phyloP scores from a whole-genome alignment of 2,329 filamentous ascomycete genomes.

The Microdochium bolleyi region DNA sequence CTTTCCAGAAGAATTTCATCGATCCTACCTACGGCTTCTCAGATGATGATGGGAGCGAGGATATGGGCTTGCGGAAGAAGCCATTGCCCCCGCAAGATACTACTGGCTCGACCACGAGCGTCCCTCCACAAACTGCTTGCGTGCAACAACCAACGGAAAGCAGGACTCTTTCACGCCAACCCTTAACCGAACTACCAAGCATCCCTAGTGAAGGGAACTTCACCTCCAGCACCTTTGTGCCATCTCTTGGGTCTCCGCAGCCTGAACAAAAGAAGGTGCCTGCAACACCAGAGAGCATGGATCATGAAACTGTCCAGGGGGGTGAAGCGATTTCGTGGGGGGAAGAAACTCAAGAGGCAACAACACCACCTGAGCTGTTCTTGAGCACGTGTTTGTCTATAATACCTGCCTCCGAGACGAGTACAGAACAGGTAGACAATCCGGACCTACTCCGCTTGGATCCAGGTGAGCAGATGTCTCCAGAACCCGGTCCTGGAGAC shows the following conservation, averaged over 20 bases:
- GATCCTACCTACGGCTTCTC: slow-evolving; percentile 1
- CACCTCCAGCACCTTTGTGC: neutral
- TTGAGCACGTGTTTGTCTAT: too few relatives aligned
- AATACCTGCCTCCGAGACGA: too few relatives aligned
- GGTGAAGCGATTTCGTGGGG: too few relatives aligned
- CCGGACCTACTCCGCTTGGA: too few relatives aligned
- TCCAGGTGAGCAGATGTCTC: too few relatives aligned
- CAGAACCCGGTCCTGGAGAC: too few relatives aligned
- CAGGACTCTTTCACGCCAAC: neutral
- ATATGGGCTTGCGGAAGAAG: neutral
- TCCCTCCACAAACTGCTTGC: neutral
- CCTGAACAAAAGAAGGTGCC: too few relatives aligned
- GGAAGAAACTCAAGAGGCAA: too few relatives aligned
- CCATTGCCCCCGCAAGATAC: neutral
- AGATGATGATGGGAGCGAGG: slow-evolving; percentile 1
- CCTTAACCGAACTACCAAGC: neutral
- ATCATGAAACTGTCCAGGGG: too few relatives aligned
- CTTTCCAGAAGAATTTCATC: slow-evolving; percentile 1
- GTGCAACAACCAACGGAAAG: neutral
- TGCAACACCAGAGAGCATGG: too few relatives aligned
- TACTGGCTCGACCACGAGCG: neutral
- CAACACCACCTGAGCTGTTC: too few relatives aligned
- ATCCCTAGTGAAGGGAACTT: neutral
- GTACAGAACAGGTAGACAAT: too few relatives aligned
- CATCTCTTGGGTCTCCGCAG: neutral